Base-by-base conservation (phyloP, 306 rosid genomes). In the Lathyrus aphaca region DNA sequence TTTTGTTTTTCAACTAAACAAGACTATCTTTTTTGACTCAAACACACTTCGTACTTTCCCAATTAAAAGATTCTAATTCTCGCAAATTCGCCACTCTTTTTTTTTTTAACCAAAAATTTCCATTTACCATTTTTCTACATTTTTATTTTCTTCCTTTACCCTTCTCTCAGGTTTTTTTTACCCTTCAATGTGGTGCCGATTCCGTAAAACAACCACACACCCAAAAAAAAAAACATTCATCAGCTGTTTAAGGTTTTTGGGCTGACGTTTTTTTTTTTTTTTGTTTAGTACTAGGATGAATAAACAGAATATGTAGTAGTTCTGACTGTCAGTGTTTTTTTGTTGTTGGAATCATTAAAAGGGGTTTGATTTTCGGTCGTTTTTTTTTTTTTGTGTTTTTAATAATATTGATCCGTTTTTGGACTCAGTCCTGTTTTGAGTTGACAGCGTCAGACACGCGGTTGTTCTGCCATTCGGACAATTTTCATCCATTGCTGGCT, bases 381-480 rank as follows among this genome's bases (percentile, higher is more conserved):
- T 54, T 44, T 29, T 35, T 23, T 23, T 23, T 2, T 23, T 23
- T 2, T 43, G 66, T 27, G 68, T 62, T 53, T 73, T 63, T 46
- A 73, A 68, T 67, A 38, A 25, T 4, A 6, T 65, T 73, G 45
- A 56, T 69, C 81, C 18, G 46, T 29, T 68, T 10, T 59, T 69
- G 82, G 95, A 83, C 88, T 68, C 32, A 44, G 90, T 83, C 86
- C 42, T 42, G 37, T 59, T 70, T 72, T 27, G 17, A 21, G 77
- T 77, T 70, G 81, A 70, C 77, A 25, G 79, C 72, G 81, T 82
- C 87, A 79, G 69, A 77, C 54, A 65, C 84, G 84, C 84, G 80
- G 48, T 61, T 84, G 12, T 25, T 50, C 12, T 53, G 71, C 66
- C 67, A 76, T 39, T 55, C 16, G 40, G 72, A 32, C 71, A 76